Evolutionary conservation across 768 basidiomycete genomes (phyloP), one percentile per base, ranked within the genome.

Genomic region (Obba rivulosa): DNA sequence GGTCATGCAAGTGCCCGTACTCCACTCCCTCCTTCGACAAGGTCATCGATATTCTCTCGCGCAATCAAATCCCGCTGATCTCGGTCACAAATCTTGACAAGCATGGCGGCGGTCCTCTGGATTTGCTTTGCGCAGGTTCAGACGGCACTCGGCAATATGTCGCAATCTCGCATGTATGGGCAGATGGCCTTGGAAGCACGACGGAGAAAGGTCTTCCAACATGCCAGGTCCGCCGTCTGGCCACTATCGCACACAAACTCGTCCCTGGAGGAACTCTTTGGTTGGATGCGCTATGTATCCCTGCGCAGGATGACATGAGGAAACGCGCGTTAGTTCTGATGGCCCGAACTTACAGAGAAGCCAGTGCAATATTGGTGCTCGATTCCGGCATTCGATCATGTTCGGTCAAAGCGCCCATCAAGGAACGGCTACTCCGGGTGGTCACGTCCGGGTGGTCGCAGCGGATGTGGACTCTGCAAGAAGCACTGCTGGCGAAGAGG

Each of bases 251-350:
- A 9, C 4, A 21, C 9, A 7, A 14, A 17, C 28, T 44, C 4
- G 28, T 34, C 16, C 43, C 34, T 11, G 31, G 31, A 31, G 43
- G 43, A 31, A 13, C 28, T 31, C 13, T 54, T 31, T 54, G 53
- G 53, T 17, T 46, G 31, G 53, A 54, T 39, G 45, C 43, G 8
- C 49, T 54, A 18, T 54, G 53, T 18, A 34, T 54, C 20, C 53
- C 53, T 3, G 41, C 4, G 4, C n/a, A 22, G 8, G 22, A 35
- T 5, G 28, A 10, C 13, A 7, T 37, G 8, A 25, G 50, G 10
- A 49, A 50, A 24, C 54, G 31, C 14, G 47, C 50, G 11, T 52
- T 51, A 22, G 22, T 7, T 11, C 46, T 52, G 14, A 52, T 56
- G 48, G 50, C 45, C 8, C 17, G 50, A 22, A 56, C 50, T 2